Conservation (phyloP, 305 asterid genomes). For the Solanum hybrid region DNA sequence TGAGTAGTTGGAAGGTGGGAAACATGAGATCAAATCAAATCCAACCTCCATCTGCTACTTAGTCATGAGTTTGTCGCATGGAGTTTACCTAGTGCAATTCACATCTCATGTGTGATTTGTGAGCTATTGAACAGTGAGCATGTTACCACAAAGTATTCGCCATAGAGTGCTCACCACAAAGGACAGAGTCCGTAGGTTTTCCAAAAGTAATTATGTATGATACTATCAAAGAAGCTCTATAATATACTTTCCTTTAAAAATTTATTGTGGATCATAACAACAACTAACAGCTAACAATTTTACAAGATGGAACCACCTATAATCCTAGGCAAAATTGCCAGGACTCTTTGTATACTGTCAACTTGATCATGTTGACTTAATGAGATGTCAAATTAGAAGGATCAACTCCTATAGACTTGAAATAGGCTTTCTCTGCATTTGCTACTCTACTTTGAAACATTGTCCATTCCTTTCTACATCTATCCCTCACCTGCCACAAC, state of each 20-base stretch:
- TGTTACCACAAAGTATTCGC: not conserved
- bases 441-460: constrained; percentile 45
- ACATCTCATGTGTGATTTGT: too few relatives aligned
- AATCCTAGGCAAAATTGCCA: not conserved
- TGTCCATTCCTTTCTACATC: constrained; percentile 60
- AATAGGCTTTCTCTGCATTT: constrained; percentile 50
- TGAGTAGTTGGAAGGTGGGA: too few relatives aligned
- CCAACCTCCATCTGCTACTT: too few relatives aligned
- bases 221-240: not conserved
- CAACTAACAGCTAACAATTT: not conserved
- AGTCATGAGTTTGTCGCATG: too few relatives aligned
- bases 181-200: rapidly evolving
- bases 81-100: too few relatives aligned
- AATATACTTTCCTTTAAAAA: not conserved
- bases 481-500: constrained; percentile 45
- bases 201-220: not conserved
- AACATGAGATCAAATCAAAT: too few relatives aligned
- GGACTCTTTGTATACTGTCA: not conserved
- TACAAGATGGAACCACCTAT: not conserved
- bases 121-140: too few relatives aligned
- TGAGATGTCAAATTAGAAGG: constrained; percentile 29
- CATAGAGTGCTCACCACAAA: not conserved
- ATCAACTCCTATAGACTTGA: constrained; percentile 33
- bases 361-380: not conserved
- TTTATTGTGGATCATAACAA: not conserved